Base-by-base conservation (phyloP, 148 eudicot genomes). In the Camellia granthamiana region DNA sequence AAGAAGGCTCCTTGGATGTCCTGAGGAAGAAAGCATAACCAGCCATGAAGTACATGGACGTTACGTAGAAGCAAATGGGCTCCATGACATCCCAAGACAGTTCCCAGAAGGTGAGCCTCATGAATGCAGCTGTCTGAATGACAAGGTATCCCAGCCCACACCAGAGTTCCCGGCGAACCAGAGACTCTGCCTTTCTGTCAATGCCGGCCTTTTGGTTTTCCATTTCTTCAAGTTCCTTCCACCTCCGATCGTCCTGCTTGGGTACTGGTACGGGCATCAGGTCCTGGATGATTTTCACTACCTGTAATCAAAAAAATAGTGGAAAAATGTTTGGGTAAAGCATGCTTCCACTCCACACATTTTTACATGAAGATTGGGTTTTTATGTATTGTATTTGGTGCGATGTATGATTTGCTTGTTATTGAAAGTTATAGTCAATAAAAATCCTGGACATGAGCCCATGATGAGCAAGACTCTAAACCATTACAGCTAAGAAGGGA, bases 61-160 rank as follows among this genome's bases (percentile, higher is more conserved):
- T 91, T 18, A 91, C 97, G 56, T 89, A 95, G 83, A 95, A 93
- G 85, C 98, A 95, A 80, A 95, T 90, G 8, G 98, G 98, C 77
- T 94, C 99, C 99, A 97, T 97, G 2, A 97, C 99, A 85, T 97
- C 99, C 99, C 99, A 97, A 0, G 98, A 80, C 1, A 97, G 90
- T 80, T 97, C 99, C 98, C 99, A 97, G 72, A 94, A 97, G 18
- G 99, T 97, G 7, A 94, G 87, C 85, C 98, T 89, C 93, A 94
- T 92, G 87, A 97, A 97, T 2, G 84, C 95, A 0, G 92, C 93
- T 0, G 99, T 97, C 78, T 94, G 99, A 58, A 86, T 82, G 46
- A 85, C 84, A 60, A 97, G 78, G 88, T 80, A 92, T 19, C 93
- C 94, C 7, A 97, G 84, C 63, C 99, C 99, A 13, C 86, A 79